Evolutionary conservation across 2,329 filamentous ascomycete genomes (phyloP), one percentile per base, ranked within the genome.

Genomic region (Ceratocystis colombiana): DNA sequence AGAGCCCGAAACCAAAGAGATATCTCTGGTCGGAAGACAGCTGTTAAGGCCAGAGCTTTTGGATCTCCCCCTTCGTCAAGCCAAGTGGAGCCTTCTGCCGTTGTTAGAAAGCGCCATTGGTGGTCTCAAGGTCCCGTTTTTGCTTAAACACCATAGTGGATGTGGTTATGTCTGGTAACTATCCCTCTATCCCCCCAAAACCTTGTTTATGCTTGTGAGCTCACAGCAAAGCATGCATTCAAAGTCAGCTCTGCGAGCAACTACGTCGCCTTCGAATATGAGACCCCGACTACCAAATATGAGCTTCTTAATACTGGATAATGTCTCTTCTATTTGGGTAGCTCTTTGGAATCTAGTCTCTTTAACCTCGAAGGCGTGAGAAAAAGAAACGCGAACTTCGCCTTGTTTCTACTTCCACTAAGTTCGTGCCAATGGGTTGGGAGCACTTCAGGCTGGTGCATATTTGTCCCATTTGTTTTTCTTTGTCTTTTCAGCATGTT

Each of bases 191-290:
- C 53, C n/a, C n/a, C 30, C 4, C 10, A 30, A 57, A 5, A 4
- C 2, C 10, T 12, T 17, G 12, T 17, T 57, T 6, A 28, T 28
- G 53, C 53, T 57, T 30, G 30, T 33, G 53, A 57, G 53, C 6
- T 22, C 53, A 12, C 3, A 57, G 53, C 22, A 30, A 30, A 28
- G 20, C 20, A 57, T 22, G 1, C 28, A 33, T 30, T 57, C 53
- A 57, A 33, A 57, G 53, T 57, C 53, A 57, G 25, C 30, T 57
- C 53, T 57, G 28, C 53, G 28, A 57, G 33, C 53, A 28, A 57
- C 53, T 57, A 30, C 10, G 5, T 12, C 15, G 22, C 6, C 30
- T 17, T 30, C 28, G 28, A 30, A 12, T 17, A 30, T 17, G 15
- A 28, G 12, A 2, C 22, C 2, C 17, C 4, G 22, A 17, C 30